Conservation (phyloP, 2,329 filamentous ascomycete species). For the Ophiognomonia clavigignenti-juglandacearum region DNA sequence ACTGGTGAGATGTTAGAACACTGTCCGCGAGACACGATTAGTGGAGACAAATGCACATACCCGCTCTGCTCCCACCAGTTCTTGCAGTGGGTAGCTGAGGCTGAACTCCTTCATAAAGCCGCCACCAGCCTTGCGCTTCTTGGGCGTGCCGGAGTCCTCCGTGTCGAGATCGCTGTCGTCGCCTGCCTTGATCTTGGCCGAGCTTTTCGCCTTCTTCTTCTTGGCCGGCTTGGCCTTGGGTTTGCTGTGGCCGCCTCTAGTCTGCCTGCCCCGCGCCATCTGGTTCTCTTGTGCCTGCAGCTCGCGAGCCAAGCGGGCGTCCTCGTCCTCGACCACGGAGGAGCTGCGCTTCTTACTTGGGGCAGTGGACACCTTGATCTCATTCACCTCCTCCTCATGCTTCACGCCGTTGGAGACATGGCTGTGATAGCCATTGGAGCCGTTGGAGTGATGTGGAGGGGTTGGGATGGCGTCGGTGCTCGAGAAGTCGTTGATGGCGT, state of each 20-base stretch:
- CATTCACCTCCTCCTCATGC: conserved; percentile 25
- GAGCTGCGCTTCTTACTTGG: conserved; percentile 64
- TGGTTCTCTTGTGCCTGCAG: conserved; percentile 91
- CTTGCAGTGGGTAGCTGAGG: conserved; percentile 64
- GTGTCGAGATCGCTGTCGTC: conserved; percentile 75
- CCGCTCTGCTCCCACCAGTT: conserved; percentile 64
- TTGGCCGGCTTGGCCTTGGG: conserved; percentile 40
- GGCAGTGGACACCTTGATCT: conserved; percentile 46
- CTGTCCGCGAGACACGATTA: neutral
- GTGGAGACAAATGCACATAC: conserved; percentile 35
- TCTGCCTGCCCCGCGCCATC: conserved; percentile 52
- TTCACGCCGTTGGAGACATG: conserved; percentile 25
- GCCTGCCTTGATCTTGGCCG: conserved; percentile 68
- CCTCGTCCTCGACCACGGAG: conserved; percentile 61
- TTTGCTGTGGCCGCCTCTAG: conserved; percentile 72
- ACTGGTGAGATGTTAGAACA: conserved; percentile 41
- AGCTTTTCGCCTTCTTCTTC: conserved; percentile 63
- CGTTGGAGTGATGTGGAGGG: conserved; percentile 37
- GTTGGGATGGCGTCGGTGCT: conserved; percentile 41
- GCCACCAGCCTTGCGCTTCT: conserved; percentile 79
- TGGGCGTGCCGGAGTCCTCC: conserved; percentile 52
- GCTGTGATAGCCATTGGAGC: conserved; percentile 24
- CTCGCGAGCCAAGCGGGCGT: conserved; percentile 80
- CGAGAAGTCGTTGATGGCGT: conserved; percentile 55
- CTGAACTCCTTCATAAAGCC: conserved; percentile 88